Conservation (phyloP, 371 early-diverging fungal species). For the Basidiobolus heterosporus region DNA sequence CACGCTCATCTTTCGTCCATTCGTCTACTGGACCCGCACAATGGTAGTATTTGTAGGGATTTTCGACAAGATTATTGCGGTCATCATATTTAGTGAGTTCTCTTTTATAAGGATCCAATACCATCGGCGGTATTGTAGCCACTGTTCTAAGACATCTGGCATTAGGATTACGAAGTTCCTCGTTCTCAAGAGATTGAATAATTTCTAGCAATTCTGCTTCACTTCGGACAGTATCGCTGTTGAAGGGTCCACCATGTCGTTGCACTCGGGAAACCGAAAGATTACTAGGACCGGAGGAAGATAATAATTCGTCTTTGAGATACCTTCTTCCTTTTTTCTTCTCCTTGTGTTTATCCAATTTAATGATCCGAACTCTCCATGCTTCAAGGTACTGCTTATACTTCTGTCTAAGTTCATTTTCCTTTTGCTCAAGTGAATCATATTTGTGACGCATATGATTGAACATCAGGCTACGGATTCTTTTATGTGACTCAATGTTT, state of each 20-base stretch:
- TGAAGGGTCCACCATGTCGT: slow-evolving; percentile 19
- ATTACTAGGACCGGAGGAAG: too few species aligned
- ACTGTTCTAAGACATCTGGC: slow-evolving; percentile 55
- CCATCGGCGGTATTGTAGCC: slow-evolving; percentile 61
- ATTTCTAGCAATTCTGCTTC: slow-evolving; percentile 66
- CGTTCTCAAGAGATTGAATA: slow-evolving; percentile 53
- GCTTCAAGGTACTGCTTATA: too few species aligned
- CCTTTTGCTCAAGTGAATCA: too few species aligned
- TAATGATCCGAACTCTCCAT: too few species aligned
- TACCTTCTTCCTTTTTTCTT: too few species aligned
- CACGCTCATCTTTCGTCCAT: slow-evolving; percentile 72
- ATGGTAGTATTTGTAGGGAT: slow-evolving; percentile 44
- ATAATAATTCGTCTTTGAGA: too few species aligned
- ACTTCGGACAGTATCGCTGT: slow-evolving; percentile 55
- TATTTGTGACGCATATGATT: too few species aligned
- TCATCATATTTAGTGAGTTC: slow-evolving; percentile 29
- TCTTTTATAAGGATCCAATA: slow-evolving; percentile 36
- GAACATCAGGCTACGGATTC: too few species aligned
- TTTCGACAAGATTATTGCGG: slow-evolving; percentile 37
- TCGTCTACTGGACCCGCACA: slow-evolving; percentile 21
- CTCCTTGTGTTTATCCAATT: too few species aligned
- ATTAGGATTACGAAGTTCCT: slow-evolving; percentile 63
- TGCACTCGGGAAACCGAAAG: too few species aligned
- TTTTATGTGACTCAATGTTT: too few species aligned
- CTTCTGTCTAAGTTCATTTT: too few species aligned